phyloP scores from a whole-genome alignment of 2,329 filamentous ascomycete species.

The Zymoseptoria ardabiliae region DNA sequence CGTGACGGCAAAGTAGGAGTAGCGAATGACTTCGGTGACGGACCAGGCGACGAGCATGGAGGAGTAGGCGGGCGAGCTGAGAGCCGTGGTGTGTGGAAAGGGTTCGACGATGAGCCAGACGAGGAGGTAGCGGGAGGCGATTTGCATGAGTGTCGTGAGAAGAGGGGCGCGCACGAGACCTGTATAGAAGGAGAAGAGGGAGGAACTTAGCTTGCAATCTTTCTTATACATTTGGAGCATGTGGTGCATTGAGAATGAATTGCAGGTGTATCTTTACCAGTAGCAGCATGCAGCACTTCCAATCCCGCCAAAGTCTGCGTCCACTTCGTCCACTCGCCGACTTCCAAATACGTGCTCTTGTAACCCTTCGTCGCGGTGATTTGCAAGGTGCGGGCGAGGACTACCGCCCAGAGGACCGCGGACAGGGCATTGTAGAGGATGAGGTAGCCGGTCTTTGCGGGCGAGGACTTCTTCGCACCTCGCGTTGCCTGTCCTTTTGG shows the following conservation, averaged over 20 bases:
- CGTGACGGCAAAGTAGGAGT: constrained; percentile 79
- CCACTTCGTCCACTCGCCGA: constrained; percentile 63
- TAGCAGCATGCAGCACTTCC: constrained; percentile 73
- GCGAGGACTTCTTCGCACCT: constrained; percentile 21
- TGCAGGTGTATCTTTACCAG: constrained; percentile 50
- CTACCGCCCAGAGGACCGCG: constrained; percentile 67
- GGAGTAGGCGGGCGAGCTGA: constrained; percentile 54
- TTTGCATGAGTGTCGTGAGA: constrained; percentile 82
- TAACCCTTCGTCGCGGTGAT: constrained; percentile 41
- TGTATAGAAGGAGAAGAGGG: constrained; percentile 28
- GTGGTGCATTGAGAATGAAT: background rate
- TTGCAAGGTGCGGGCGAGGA: constrained; percentile 62
- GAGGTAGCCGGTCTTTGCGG: constrained; percentile 51
- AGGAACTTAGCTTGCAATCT: background rate
- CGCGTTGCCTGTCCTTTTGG: constrained; percentile 4
- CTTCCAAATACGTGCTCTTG: constrained; percentile 51
- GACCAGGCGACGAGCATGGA: constrained; percentile 83
- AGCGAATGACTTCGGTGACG: constrained; percentile 85
- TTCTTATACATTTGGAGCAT: background rate
- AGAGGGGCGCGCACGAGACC: constrained; percentile 81
- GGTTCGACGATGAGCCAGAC: constrained; percentile 76
- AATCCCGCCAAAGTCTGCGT: constrained; percentile 78
- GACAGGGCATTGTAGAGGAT: constrained; percentile 78
- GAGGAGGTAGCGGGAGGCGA: constrained; percentile 76
- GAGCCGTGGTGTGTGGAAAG: constrained; percentile 58